phyloP scores from a whole-genome alignment of 1,284 basidiomycete genomes.

The Marasmius tenuissimus region DNA sequence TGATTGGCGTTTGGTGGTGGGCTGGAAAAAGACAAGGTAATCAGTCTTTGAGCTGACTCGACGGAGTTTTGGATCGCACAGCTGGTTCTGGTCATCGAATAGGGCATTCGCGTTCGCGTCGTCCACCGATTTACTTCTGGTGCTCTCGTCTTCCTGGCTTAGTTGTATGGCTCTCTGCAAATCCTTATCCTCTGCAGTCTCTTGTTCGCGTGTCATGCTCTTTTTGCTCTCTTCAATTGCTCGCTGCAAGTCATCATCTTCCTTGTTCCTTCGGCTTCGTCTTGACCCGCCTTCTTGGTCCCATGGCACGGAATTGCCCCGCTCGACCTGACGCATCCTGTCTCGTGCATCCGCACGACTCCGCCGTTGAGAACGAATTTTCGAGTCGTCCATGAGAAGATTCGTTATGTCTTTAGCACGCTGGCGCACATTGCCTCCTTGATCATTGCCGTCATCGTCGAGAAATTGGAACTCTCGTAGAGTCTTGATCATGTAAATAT shows the following conservation, averaged over 20 bases:
- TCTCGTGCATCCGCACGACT: conserved; percentile 91
- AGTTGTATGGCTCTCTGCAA: conserved; percentile 76
- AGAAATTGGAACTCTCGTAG: conserved; percentile 98
- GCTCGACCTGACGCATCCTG: conserved; percentile 60
- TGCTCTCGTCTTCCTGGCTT: conserved; percentile 87
- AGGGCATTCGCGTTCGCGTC: conserved; percentile 74
- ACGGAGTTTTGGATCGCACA: conserved; percentile 41
- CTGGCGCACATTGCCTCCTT: conserved; percentile 97
- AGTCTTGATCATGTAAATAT: conserved; percentile 98
- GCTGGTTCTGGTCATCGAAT: conserved; percentile 84
- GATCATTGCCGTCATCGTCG: conserved; percentile 96
- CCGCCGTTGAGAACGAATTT: conserved; percentile 85
- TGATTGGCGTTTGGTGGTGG: conserved; percentile 31
- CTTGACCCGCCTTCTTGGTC: conserved; percentile 25
- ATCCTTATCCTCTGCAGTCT: conserved; percentile 75
- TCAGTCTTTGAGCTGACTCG: not conserved
- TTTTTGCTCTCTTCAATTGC: conserved; percentile 90
- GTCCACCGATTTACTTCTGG: conserved; percentile 67
- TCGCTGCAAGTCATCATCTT: conserved; percentile 79
- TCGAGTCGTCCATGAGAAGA: conserved; percentile 86
- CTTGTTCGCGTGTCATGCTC: conserved; percentile 73
- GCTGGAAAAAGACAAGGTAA: conserved; percentile 6
- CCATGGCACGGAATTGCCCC: not conserved
- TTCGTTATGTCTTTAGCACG: conserved; percentile 99
- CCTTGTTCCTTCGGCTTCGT: conserved; percentile 42